A percentile compares a stretch with the other conserved stretches of the same genome.
Evolutionary conservation across 257 asterid species (phyloP).

Genomic region (Ligustrum vulgare): DNA sequence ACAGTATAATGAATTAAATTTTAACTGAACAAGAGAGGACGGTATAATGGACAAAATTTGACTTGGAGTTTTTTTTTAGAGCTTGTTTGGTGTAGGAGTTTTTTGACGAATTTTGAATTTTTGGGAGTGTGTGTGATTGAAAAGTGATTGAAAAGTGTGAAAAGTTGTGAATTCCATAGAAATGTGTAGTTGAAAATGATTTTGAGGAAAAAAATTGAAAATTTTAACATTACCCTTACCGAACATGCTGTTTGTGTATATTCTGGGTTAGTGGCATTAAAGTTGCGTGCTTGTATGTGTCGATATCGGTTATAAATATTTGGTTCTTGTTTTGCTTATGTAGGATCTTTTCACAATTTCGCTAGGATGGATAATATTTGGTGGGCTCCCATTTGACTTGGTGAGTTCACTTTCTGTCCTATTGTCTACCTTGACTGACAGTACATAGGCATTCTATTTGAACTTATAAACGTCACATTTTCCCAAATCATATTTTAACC

Average conservation of each 20-base stretch:
- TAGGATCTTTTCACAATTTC: constrained; percentile 86
- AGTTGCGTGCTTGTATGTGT: not conserved
- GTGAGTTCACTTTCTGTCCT: constrained; percentile 45
- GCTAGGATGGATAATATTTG: constrained; percentile 84
- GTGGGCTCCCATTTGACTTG: constrained; percentile 86
- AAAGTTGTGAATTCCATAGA: no score
- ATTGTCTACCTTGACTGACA: constrained; percentile 1
- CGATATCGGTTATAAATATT: not conserved
- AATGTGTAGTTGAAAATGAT: no score
- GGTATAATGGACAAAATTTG: not conserved
- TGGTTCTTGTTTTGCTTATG: constrained; percentile 12
- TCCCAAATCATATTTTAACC: no score
- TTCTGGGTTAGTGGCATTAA: not conserved
- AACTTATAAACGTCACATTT: no score
- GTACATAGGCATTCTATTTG: not conserved
- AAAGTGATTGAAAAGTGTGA: no score
- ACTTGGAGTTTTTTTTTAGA: no score
- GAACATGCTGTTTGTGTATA: not conserved
- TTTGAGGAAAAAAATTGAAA: no score
- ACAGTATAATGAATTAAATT: no score
- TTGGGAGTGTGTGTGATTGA: no score
- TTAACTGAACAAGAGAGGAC: not conserved
- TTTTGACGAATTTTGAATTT: no score
- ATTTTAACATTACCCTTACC: no score
- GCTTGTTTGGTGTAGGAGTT: no score